Evolutionary conservation across 495 filamentous ascomycete species (phyloP).

Genomic region (Podospora fimiseda): DNA sequence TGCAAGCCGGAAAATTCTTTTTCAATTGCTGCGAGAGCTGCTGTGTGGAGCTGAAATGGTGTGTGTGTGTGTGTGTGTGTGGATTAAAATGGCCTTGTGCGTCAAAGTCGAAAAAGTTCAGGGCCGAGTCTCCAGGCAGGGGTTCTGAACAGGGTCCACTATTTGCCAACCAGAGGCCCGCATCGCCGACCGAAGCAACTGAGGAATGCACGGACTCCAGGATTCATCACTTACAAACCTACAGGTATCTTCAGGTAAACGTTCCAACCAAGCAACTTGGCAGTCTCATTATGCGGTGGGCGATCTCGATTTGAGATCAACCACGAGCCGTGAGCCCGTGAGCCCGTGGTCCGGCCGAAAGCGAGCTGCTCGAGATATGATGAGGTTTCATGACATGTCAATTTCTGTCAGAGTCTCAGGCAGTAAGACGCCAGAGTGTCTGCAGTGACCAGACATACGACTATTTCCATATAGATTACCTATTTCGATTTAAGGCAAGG

Average conservation of each 20-base stretch:
- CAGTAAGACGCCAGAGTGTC: too few relatives aligned
- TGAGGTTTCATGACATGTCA: slow-evolving; percentile 13
- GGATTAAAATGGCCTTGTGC: too few relatives aligned
- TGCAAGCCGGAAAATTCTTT: neutral
- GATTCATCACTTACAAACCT: neutral
- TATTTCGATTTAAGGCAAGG: neutral
- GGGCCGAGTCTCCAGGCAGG: neutral
- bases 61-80: neutral
- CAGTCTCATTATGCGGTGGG: slow-evolving; percentile 6
- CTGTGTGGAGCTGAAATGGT: neutral
- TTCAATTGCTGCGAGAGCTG: neutral
- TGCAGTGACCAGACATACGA: too few relatives aligned
- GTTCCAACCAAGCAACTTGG: slow-evolving; percentile 16
- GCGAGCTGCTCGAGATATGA: neutral
- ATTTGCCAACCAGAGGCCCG: neutral
- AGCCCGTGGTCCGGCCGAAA: neutral
- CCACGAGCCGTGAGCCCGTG: neutral
- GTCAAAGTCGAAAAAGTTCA: too few relatives aligned
- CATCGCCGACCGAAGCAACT: neutral
- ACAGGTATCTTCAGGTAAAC: neutral
- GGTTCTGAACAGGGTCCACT: neutral
- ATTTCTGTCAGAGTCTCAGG: slow-evolving; percentile 14
- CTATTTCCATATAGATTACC: too few relatives aligned
- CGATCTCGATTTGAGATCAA: slow-evolving; percentile 7
- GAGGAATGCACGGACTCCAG: neutral